phyloP scores from a whole-genome alignment of 495 filamentous ascomycete genomes.

The Neurospora discreta region DNA sequence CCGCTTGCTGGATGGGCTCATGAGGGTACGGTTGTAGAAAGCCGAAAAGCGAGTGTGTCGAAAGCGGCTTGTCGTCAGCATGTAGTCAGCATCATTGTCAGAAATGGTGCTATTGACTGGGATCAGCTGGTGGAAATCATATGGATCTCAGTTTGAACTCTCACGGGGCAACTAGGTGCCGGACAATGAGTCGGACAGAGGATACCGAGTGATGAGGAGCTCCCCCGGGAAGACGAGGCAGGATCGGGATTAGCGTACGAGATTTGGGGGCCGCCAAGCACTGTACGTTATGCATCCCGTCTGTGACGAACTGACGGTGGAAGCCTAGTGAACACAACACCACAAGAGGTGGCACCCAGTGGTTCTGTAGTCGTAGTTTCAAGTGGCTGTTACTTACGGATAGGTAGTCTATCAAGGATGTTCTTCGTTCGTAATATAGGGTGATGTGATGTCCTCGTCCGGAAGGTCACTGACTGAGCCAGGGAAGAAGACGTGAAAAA shows the following conservation, averaged over 20 bases:
- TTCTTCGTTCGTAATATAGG: neutral
- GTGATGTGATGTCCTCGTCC: neutral
- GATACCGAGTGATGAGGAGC: neutral
- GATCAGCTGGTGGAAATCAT: neutral
- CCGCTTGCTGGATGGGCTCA: neutral
- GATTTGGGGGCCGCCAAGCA: neutral
- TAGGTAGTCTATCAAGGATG: neutral
- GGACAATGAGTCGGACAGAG: neutral
- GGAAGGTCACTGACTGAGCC: neutral
- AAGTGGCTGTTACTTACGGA: neutral
- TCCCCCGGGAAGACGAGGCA: neutral
- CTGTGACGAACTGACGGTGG: neutral
- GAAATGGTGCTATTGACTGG: neutral
- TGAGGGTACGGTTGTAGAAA: neutral
- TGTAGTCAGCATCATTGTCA: neutral
- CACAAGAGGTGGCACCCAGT: neutral
- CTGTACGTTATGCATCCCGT: neutral
- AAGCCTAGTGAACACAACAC: neutral
- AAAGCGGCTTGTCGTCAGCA: neutral
- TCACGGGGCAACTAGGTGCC: neutral
- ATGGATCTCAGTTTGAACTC: neutral
- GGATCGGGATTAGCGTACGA: neutral
- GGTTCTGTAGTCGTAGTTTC: neutral
- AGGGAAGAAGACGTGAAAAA: neutral
- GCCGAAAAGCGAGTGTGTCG: neutral